These are phyloP conservation scores for Ceratocystis smalleyi DNA, from an alignment of 2,329 filamentous ascomycete genomes.

Conservation along the genomic window DNA sequence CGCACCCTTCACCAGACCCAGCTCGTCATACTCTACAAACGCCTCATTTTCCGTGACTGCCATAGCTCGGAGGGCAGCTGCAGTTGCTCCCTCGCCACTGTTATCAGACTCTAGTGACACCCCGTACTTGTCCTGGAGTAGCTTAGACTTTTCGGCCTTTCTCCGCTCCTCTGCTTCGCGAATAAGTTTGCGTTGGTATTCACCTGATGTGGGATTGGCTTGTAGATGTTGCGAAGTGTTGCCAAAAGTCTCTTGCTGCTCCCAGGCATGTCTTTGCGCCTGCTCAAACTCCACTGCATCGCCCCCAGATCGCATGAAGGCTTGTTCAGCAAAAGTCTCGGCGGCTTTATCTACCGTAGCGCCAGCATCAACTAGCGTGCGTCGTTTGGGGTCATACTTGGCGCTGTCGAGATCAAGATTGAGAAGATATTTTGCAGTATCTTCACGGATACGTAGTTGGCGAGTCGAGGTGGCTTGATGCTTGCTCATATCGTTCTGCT, in stretches of 20 bases:
- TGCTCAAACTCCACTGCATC: constrained; percentile 86
- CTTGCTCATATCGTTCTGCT: constrained; percentile 91
- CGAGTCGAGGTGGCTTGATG: constrained; percentile 82
- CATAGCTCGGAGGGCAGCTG: constrained; percentile 45
- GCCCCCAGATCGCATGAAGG: constrained; percentile 74
- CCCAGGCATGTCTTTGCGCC: constrained; percentile 86
- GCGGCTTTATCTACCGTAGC: constrained; percentile 69
- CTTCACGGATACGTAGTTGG: constrained; percentile 82
- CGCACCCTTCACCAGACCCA: constrained; percentile 76
- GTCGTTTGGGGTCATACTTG: constrained; percentile 93
- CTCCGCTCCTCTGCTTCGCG: constrained; percentile 55
- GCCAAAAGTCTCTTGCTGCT: constrained; percentile 70
- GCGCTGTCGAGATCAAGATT: constrained; percentile 93
- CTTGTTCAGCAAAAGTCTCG: constrained; percentile 76
- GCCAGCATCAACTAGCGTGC: constrained; percentile 75
- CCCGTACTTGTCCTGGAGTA: constrained; percentile 71
- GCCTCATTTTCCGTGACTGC: constrained; percentile 65
- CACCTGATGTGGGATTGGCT: constrained; percentile 88
- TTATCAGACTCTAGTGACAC: constrained; percentile 70
- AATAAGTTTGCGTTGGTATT: constrained; percentile 68
- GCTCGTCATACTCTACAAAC: constrained; percentile 90
- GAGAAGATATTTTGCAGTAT: constrained; percentile 90
- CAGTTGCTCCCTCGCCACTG: neutral
- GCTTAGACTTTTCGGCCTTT: constrained; percentile 50
- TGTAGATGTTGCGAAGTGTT: constrained; percentile 77